phyloP scores from a whole-genome alignment of 805 yeast genomes.

The Schwanniomyces polymorphus region DNA sequence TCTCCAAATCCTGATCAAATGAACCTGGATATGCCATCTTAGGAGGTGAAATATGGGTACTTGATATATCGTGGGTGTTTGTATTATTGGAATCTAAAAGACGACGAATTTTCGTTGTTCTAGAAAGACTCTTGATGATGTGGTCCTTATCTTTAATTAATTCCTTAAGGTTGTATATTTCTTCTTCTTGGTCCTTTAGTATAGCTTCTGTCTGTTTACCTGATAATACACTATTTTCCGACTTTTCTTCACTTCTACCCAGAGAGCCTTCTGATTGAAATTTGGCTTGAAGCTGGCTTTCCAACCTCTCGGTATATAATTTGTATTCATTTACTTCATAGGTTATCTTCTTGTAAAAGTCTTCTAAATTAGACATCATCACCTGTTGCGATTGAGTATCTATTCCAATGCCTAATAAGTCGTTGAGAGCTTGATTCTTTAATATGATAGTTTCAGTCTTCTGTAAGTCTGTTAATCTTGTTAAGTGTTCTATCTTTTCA shows the following conservation, averaged over 20 bases:
- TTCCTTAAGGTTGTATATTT: conserved; percentile 62
- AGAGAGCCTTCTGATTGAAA: not conserved
- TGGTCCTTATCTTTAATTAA: conserved; percentile 71
- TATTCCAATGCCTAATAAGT: conserved; percentile 48
- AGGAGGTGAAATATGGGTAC: not conserved
- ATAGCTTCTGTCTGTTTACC: conserved; percentile 26
- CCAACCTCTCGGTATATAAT: conserved; percentile 60
- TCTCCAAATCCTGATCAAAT: conserved; percentile 6
- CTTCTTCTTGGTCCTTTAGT: conserved; percentile 64
- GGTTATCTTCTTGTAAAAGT: conserved; percentile 44
- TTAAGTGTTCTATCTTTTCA: conserved; percentile 69
- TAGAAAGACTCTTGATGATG: conserved; percentile 71
- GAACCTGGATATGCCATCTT: not conserved
- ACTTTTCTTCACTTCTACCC: not conserved
- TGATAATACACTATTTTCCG: not conserved
- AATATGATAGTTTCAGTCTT: conserved; percentile 55
- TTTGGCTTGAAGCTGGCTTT: conserved; percentile 43
- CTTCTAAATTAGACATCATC: conserved; percentile 49
- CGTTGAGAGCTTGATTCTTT: conserved; percentile 60
- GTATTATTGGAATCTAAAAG: conserved; percentile 35
- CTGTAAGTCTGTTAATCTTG: conserved; percentile 62
- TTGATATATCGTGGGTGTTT: conserved; percentile 5
- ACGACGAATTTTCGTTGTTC: conserved; percentile 59
- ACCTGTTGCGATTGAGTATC: conserved; percentile 37
- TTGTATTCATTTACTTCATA: conserved; percentile 59